phyloP scores from a whole-genome alignment of 2,329 filamentous ascomycete species.

The Torrubiellomyces zombiae region DNA sequence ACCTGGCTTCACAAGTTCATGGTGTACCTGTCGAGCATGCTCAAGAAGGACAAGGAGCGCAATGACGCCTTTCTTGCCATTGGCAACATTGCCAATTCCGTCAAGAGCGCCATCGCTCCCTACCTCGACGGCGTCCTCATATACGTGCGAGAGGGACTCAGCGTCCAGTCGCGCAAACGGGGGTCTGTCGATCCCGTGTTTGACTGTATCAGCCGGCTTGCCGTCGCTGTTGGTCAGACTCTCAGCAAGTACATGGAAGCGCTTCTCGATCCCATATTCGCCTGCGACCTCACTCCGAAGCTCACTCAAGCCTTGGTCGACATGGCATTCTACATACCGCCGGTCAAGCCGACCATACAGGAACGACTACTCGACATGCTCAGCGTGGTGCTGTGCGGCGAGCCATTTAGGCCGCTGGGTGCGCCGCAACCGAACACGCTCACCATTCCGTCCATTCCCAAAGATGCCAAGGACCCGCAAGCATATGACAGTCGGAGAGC shows the following conservation, averaged over 20 bases:
- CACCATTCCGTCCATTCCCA: constrained; percentile 65
- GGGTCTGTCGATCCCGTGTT: constrained; percentile 68
- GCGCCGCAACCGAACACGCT: constrained; percentile 74
- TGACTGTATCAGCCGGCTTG: constrained; percentile 92
- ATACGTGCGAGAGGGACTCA: constrained; percentile 82
- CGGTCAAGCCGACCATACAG: constrained; percentile 83
- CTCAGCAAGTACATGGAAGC: constrained; percentile 98
- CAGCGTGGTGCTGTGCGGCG: constrained; percentile 81
- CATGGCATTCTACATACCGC: constrained; percentile 97
- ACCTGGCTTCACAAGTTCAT: constrained; percentile 90
- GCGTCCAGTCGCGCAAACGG: constrained; percentile 54
- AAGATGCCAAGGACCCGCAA: constrained; percentile 70
- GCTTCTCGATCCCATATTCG: constrained; percentile 88
- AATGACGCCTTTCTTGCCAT: constrained; percentile 93
- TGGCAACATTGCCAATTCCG: constrained; percentile 88
- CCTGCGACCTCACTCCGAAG: constrained; percentile 83
- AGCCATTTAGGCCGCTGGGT: constrained; percentile 81
- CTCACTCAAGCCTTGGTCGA: constrained; percentile 91
- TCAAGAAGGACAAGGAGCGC: constrained; percentile 87
- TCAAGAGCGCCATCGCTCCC: constrained; percentile 85
- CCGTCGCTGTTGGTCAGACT: constrained; percentile 87
- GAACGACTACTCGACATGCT: constrained; percentile 88
- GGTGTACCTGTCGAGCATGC: constrained; percentile 82
- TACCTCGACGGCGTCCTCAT: constrained; percentile 90
- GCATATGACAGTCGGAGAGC: constrained; percentile 67